These are phyloP conservation scores for Eremothecium cymbalariae DNA, from an alignment of 1,139 yeast genomes.

Conservation along the genomic window DNA sequence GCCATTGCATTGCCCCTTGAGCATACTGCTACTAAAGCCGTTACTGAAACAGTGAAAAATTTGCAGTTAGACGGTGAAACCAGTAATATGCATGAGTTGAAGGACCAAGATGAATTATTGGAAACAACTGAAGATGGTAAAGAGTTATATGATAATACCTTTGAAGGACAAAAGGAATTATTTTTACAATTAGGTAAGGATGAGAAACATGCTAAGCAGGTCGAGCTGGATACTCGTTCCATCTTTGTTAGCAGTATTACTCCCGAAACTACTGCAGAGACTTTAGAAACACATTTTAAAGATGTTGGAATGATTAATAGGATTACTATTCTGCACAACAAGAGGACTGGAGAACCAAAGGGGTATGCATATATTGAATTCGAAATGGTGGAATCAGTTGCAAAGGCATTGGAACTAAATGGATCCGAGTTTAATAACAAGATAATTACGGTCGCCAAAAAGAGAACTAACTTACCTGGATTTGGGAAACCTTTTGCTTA, in stretches of 20 bases:
- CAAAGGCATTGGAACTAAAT: slow-evolving; percentile 46
- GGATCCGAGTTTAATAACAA: slow-evolving; percentile 49
- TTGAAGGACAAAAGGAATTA: not conserved
- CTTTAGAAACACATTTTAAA: slow-evolving; percentile 69
- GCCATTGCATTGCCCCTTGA: no score
- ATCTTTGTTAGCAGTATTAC: slow-evolving; percentile 86
- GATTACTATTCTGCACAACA: slow-evolving; percentile 51
- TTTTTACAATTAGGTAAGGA: not conserved
- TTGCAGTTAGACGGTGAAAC: no score
- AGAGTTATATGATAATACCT: not conserved
- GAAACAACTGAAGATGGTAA: slow-evolving; percentile 1
- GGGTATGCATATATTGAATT: slow-evolving; percentile 70
- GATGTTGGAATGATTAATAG: slow-evolving; percentile 72
- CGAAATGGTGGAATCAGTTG: slow-evolving; percentile 40
- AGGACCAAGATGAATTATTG: slow-evolving; percentile 1
- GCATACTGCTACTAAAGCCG: no score
- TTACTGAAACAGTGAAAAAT: no score
- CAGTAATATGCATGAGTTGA: no score
- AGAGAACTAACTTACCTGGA: slow-evolving; percentile 64
- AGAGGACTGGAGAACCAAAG: slow-evolving; percentile 50
- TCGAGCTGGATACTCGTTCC: slow-evolving; percentile 62
- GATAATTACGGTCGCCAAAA: slow-evolving; percentile 49
- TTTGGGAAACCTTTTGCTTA: slow-evolving; percentile 28
- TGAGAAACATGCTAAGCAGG: slow-evolving; percentile 31
- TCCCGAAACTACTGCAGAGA: slow-evolving; percentile 69